Conservation (phyloP, 1,139 yeast species). For the Sugiyamaella xylanicola region DNA sequence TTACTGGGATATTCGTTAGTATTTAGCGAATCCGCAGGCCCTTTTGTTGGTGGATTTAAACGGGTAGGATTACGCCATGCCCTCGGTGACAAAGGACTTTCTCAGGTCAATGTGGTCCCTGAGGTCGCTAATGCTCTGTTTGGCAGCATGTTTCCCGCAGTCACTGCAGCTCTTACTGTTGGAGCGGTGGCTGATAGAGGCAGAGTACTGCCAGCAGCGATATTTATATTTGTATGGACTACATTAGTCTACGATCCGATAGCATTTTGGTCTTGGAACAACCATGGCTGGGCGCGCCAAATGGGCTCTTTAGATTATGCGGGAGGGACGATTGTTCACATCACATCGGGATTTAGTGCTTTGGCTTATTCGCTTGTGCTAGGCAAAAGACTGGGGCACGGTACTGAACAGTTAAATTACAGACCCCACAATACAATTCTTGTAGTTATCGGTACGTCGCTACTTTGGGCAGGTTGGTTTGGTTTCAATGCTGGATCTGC, state of each 20-base stretch:
- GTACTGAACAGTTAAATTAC: conserved; percentile 34
- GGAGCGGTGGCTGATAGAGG: conserved; percentile 66
- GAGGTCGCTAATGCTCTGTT: conserved; percentile 50
- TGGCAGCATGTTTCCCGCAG: conserved; percentile 54
- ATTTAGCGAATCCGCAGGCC: conserved; percentile 45
- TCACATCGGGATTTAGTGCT: conserved; percentile 61
- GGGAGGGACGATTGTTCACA: conserved; percentile 66
- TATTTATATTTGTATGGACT: conserved; percentile 59
- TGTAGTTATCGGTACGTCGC: conserved; percentile 58
- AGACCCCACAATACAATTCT: conserved; percentile 38
- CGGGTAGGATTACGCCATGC: conserved; percentile 16
- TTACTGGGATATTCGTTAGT: conserved; percentile 56
- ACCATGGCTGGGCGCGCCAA: conserved; percentile 56
- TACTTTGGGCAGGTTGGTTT: conserved; percentile 78
- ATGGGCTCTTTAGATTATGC: conserved; percentile 63
- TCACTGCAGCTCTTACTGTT: conserved; percentile 57
- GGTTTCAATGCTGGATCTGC: conserved; percentile 88
- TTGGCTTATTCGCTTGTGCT: conserved; percentile 60
- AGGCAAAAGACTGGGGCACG: conserved; percentile 49
- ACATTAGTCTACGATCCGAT: conserved; percentile 62
- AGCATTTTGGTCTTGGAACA: conserved; percentile 68
- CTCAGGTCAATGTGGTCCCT: conserved; percentile 46
- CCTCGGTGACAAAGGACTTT: conserved; percentile 34
- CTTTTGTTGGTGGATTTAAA: conserved; percentile 49
- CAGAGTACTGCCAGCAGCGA: conserved; percentile 53